These are phyloP conservation scores for Dimocarpus longan DNA, from an alignment of 345 rosid genomes.

Conservation along the genomic window DNA sequence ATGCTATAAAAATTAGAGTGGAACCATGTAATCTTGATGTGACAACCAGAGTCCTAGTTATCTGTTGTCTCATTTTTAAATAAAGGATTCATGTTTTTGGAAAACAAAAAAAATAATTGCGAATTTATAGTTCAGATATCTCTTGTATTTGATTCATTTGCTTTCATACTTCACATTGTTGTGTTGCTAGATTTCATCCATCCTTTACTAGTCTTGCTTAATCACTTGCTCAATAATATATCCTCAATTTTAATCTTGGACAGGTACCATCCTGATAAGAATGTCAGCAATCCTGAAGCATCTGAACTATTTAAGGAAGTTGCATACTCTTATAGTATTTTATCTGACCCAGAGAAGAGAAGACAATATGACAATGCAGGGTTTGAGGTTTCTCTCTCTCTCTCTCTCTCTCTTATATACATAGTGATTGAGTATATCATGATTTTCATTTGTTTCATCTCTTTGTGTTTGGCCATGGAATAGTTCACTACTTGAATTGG, in stretches of 20 bases:
- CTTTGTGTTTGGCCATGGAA: not conserved
- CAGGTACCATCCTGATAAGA: slow-evolving; percentile 99
- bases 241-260: slow-evolving; percentile 11
- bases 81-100: not conserved
- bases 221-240: not conserved
- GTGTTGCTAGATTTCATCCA: not conserved
- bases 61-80: not conserved
- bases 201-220: not conserved
- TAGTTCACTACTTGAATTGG: not conserved
- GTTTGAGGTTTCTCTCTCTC: slow-evolving; percentile 68
- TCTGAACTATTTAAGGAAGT: slow-evolving; percentile 96
- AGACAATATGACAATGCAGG: slow-evolving; percentile 96
- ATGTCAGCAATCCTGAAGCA: slow-evolving; percentile 92
- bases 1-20: not conserved
- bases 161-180: not conserved
- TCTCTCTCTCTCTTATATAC: not conserved
- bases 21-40: slow-evolving; percentile 1
- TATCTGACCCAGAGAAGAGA: slow-evolving; percentile 97
- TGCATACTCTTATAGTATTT: slow-evolving; percentile 95
- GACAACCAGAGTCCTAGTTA: slow-evolving; percentile 4
- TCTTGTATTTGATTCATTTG: not conserved
- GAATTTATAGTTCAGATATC: not conserved
- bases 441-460: not conserved
- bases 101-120: not conserved
- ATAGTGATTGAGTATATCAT: not conserved